Evolutionary conservation across 208 protist genomes (phyloP).

Genomic region (Strigomonas culicis): DNA sequence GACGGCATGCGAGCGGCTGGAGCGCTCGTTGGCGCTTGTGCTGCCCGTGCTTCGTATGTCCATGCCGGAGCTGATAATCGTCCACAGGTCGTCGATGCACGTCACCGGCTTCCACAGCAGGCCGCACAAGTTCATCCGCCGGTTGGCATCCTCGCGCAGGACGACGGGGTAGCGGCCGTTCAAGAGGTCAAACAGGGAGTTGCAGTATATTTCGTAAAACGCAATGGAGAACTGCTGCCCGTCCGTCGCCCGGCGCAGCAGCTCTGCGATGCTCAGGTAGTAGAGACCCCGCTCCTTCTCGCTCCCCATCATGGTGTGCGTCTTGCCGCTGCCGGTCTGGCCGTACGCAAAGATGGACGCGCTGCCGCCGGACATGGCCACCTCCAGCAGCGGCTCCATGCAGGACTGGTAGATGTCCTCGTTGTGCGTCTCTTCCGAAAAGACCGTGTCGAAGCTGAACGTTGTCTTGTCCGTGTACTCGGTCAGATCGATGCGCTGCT

Average conservation of each 20-base stretch:
- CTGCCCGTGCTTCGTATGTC: slow-evolving; percentile 79
- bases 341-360: slow-evolving; percentile 94
- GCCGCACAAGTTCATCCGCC: slow-evolving; percentile 88
- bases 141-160: slow-evolving; percentile 89
- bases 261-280: slow-evolving; percentile 83
- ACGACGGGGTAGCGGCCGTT: slow-evolving; percentile 81
- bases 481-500: slow-evolving; percentile 93
- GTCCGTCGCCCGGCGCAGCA: slow-evolving; percentile 66
- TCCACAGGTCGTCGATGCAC: slow-evolving; percentile 54
- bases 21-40: slow-evolving; percentile 87
- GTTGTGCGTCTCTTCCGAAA: slow-evolving; percentile 72
- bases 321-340: slow-evolving; percentile 93
- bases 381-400: slow-evolving; percentile 72
- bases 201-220: slow-evolving; percentile 97
- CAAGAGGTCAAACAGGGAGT: slow-evolving; percentile 94
- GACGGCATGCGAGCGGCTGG: slow-evolving; percentile 88
- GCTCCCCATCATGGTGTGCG: slow-evolving; percentile 90
- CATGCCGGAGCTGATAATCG: slow-evolving; percentile 73
- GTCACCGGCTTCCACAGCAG: slow-evolving; percentile 73
- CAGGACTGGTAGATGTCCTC: slow-evolving; percentile 80
- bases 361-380: slow-evolving; percentile 89
- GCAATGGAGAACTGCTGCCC: slow-evolving; percentile 52
- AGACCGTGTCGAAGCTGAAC: slow-evolving; percentile 94
- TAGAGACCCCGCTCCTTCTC: slow-evolving; percentile 85
- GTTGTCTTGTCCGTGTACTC: slow-evolving; percentile 93